These are phyloP conservation scores for Lactarius indigo DNA, from an alignment of 768 basidiomycete genomes.

Conservation along the genomic window DNA sequence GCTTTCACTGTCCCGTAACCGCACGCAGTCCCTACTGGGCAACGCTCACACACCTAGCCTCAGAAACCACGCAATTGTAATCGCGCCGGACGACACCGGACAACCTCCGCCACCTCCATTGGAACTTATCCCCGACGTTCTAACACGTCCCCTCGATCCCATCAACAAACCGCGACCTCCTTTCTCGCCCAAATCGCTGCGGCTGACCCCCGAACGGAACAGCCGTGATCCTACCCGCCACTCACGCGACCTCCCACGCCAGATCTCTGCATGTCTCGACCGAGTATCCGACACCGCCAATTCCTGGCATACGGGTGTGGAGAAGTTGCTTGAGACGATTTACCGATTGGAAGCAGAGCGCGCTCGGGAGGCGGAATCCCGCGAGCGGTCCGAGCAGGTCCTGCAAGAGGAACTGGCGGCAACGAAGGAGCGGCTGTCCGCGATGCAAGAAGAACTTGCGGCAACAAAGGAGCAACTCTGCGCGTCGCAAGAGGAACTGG, in stretches of 20 bases:
- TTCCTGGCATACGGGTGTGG: background rate
- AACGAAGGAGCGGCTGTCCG: background rate
- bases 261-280: background rate
- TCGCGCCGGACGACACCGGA: background rate
- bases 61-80: no score
- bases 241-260: background rate
- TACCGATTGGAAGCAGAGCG: background rate
- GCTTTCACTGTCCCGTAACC: background rate
- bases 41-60: background rate
- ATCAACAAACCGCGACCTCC: background rate
- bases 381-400: background rate
- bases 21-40: background rate
- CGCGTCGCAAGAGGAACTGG: background rate
- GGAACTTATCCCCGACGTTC: background rate
- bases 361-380: background rate
- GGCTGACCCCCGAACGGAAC: background rate
- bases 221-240: background rate
- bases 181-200: background rate
- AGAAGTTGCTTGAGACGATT: background rate
- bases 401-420: background rate
- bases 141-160: background rate
- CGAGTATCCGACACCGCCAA: background rate
- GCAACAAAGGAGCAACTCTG: background rate
- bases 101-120: background rate
- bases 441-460: background rate